Evolutionary conservation across 495 filamentous ascomycete species (phyloP).

Genomic region (Aspergillus coremiiformis): DNA sequence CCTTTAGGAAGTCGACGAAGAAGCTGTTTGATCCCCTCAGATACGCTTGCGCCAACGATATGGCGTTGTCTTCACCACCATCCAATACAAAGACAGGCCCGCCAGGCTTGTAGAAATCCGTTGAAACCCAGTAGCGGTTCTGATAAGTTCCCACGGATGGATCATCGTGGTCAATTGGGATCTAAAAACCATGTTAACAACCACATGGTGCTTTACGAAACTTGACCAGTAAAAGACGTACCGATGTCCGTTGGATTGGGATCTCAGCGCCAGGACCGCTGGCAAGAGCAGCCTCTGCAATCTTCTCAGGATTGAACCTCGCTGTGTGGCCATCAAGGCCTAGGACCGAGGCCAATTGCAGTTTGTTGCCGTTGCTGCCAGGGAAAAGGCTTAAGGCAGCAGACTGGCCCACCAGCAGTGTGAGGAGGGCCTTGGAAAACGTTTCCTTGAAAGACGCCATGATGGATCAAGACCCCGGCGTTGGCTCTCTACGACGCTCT

Average conservation of each 20-base stretch:
- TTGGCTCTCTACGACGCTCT: background rate
- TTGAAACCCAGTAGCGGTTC: slow-evolving; percentile 51
- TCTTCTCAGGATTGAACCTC: background rate
- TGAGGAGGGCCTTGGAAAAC: background rate
- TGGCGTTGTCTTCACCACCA: slow-evolving; percentile 39
- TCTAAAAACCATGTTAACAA: slow-evolving; percentile 10
- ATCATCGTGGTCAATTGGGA: slow-evolving; percentile 43
- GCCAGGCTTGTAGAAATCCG: slow-evolving; percentile 40
- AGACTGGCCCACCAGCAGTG: background rate
- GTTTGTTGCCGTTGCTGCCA: background rate
- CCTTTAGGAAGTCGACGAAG: slow-evolving; percentile 35
- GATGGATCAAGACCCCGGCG: background rate
- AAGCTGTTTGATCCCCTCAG: slow-evolving; percentile 34
- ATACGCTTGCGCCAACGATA: slow-evolving; percentile 14
- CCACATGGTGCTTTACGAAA: background rate
- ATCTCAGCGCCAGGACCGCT: background rate
- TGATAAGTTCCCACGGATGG: slow-evolving; percentile 37
- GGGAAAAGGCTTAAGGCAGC: background rate
- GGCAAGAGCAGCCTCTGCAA: background rate
- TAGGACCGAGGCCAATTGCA: background rate
- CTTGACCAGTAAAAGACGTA: background rate
- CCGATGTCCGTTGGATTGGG: background rate
- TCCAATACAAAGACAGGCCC: slow-evolving; percentile 50
- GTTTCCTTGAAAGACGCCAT: background rate
- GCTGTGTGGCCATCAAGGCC: background rate